Evolutionary conservation across 2,329 filamentous ascomycete species (phyloP).

Genomic region (Penicillium aurantiogriseum): DNA sequence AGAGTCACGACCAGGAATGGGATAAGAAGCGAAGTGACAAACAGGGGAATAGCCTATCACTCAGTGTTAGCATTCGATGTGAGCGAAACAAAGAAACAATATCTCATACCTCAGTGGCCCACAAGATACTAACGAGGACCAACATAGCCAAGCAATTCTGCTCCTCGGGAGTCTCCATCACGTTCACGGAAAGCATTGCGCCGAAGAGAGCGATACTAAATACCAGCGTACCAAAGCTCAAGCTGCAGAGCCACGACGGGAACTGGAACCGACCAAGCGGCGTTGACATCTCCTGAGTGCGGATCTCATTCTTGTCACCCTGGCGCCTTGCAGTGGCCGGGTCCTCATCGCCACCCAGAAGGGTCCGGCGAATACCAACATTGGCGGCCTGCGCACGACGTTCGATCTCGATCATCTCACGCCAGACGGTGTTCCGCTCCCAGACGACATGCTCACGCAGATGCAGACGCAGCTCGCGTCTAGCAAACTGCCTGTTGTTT

Average conservation of each 20-base stretch:
- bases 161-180: constrained; percentile 84
- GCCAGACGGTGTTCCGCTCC: constrained; percentile 98
- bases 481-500: constrained; percentile 73
- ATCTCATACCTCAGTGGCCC: constrained; percentile 81
- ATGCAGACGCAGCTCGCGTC: constrained; percentile 82
- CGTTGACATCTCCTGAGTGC: constrained; percentile 69
- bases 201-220: constrained; percentile 71
- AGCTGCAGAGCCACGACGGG: constrained; percentile 79
- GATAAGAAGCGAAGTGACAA: constrained; percentile 90
- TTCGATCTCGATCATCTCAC: constrained; percentile 98
- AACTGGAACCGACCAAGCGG: constrained; percentile 74
- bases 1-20: constrained; percentile 90
- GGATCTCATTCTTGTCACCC: constrained; percentile 71
- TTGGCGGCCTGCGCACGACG: constrained; percentile 91
- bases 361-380: constrained; percentile 71
- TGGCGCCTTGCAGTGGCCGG: constrained; percentile 70
- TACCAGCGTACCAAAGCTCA: constrained; percentile 75
- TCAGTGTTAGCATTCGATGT: constrained; percentile 7
- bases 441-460: constrained; percentile 95
- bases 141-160: constrained; percentile 95
- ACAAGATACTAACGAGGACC: constrained; percentile 87
- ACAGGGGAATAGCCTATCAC: constrained; percentile 80
- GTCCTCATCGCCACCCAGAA: constrained; percentile 73
- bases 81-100: background rate
- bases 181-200: constrained; percentile 69